Base-by-base conservation (phyloP, 768 basidiomycete genomes). In the Pisolithus albus region DNA sequence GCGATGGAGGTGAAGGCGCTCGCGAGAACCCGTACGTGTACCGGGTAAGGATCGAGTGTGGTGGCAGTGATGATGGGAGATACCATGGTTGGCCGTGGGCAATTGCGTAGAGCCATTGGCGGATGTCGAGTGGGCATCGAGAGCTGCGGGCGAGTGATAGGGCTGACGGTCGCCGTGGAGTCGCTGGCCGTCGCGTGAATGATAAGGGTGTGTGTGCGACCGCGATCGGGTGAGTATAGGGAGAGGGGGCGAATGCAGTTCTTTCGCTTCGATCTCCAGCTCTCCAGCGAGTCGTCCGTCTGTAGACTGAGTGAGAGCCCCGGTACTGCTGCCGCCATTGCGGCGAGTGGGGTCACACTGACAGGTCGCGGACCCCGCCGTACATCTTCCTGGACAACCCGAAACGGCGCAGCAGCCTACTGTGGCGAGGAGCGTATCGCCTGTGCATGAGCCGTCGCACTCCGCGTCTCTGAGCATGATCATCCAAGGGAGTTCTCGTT, bases 401-500 rank as follows among this genome's bases (percentile, higher is more conserved):
- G 46, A 47, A 19, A 18, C 28, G n/a, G 46, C 19, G 34, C 28
- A 47, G 23, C 46, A 36, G 11, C 30, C 46, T 47, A 4, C 46
- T 7, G 23, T 1, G 9, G n/a, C n/a, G 11, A 10, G 18, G 19
- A 34, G 8, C 16, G 4, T 8, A n/a, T 41, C 23, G 18, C 32
- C 56, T 24, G 57, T 61, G 34, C 65, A 64, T 18, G 51, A 36
- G 5, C 63, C 63, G 0, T 52, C 11, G 48, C 65, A 65, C 38
- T 59, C 58, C 4, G 54, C 59, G 16, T 67, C 65, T 26, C 63
- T 67, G 42, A n/a, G 59, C 54, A 59, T 56, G 23, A 67, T 19
- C 26, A 66, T 61, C 63, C 63, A 64, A 15, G 63, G 54, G 24
- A 66, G 56, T 46, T 66, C 64, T n/a, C 51, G 56, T n/a, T 64